Evolutionary conservation across 2,329 filamentous ascomycete genomes (phyloP), one percentile per base, ranked within the genome.

Genomic region (Sarocladiaceae sp.): DNA sequence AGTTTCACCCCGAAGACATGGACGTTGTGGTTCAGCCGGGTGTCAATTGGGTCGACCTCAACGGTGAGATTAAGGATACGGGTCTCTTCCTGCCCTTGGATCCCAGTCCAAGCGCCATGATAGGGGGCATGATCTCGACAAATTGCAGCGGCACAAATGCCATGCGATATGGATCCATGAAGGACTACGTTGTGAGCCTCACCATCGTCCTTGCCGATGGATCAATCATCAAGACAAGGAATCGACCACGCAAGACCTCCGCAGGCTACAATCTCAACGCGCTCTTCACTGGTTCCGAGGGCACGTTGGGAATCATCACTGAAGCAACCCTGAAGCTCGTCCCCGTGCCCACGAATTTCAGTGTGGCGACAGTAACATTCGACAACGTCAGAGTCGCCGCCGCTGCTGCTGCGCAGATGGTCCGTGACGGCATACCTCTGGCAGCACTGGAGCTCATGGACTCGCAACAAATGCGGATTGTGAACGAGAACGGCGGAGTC

Each of bases 171-270:
- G 83, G 83, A 0, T 85, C 83, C 0, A 87, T 87, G 83, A 84
- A 83, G 52, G 83, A 88, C 50, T 87, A 81, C 72, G 83, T 87
- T 1, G 67, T 87, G 47, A 84, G 82, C 50, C 59, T 88, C 19
- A 87, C 82, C 0, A 81, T 85, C 0, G 83, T 87, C 0, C 68
- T 87, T 33, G 77, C 83, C 1, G 82, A 87, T 55, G 83, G 83
- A 1, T 73, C 70, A 0, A 47, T 68, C 15, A 79, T 88, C 60
- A 86, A 85, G 55, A 88, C 83, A 0, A 68, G 82, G 10, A 69
- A 72, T 29, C 68, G 83, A 3, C 83, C 84, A 2, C 67, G 80
- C 12, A 88, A 88, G 58, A 81, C 78, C 0, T 80, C 80, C 0
- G 83, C 83, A 0, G 83, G 83, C 0, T 87, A 88, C 56, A 85